A percentile compares a stretch with the other conserved stretches of the same genome.
These are phyloP conservation scores for Penicillium sp. DNA, from an alignment of 2,329 filamentous ascomycete genomes.

Conservation along the genomic window DNA sequence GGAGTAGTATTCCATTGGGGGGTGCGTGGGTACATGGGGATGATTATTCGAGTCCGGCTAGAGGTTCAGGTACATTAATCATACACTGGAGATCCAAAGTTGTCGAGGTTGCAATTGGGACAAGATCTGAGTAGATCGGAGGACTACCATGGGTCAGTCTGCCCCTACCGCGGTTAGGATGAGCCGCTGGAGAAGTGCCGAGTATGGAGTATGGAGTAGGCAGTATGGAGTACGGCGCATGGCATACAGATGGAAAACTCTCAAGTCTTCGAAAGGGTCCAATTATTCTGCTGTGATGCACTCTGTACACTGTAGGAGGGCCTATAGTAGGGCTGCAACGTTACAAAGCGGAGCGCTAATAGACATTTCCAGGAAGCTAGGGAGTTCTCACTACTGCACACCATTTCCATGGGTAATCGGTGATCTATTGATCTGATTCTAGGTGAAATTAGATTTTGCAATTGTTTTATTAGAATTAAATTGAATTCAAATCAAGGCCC, in stretches of 20 bases:
- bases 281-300: background rate
- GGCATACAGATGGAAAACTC: too few relatives aligned
- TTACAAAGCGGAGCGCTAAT: background rate
- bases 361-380: conserved; percentile 2
- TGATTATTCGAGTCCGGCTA: background rate
- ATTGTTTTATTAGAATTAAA: background rate
- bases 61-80: background rate
- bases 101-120: conserved; percentile 1
- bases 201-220: too few relatives aligned
- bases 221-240: too few relatives aligned
- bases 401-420: conserved; percentile 1
- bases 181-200: too few relatives aligned
- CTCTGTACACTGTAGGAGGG: too few relatives aligned
- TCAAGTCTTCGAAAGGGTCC: background rate
- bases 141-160: background rate
- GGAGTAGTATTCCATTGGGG: background rate
- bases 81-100: background rate
- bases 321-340: background rate
- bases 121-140: conserved; percentile 3
- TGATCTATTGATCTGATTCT: background rate
- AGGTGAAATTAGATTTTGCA: background rate
- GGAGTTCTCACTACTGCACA: conserved; percentile 2
- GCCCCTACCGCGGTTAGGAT: background rate
- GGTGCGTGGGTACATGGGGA: background rate
- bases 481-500: background rate